Evolutionary conservation across 2,329 filamentous ascomycete genomes (phyloP).

Genomic region (Fusarium compactum): DNA sequence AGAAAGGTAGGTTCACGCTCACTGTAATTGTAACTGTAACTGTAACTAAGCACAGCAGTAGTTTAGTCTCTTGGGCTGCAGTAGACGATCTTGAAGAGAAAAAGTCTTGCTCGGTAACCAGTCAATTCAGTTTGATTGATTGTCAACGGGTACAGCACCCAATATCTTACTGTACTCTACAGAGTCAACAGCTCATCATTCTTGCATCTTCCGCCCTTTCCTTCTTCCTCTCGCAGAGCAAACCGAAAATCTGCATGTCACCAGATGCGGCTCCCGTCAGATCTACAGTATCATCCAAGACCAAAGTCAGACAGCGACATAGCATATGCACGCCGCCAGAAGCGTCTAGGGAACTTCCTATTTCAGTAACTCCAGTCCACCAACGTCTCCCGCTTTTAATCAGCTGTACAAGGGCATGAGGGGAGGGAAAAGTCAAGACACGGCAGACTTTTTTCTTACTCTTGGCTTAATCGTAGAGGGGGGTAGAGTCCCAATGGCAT

Average conservation of each 20-base stretch:
- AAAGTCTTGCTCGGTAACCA: too few species aligned
- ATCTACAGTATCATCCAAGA: conserved; percentile 16
- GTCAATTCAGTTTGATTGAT: not conserved
- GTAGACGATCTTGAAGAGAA: not conserved
- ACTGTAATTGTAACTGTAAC: not conserved
- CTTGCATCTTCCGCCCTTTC: not conserved
- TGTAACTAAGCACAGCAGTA: too few species aligned
- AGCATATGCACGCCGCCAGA: conserved; percentile 35
- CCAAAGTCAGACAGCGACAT: conserved; percentile 3
- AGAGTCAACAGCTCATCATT: not conserved
- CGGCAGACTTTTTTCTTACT: not conserved
- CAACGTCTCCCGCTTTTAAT: not conserved
- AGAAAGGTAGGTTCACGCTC: not conserved
- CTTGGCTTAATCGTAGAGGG: not conserved
- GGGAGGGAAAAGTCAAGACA: not conserved
- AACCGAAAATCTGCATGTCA: conserved; percentile 15
- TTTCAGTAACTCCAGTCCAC: not conserved
- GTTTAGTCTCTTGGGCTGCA: not conserved
- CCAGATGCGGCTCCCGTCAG: conserved; percentile 33
- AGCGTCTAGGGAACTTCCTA: conserved; percentile 1
- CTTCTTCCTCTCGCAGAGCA: not conserved
- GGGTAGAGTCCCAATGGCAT: conserved; percentile 6
- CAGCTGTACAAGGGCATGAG: conserved; percentile 20
- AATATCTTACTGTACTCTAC: not conserved
- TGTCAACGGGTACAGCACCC: not conserved